These are phyloP conservation scores for Penstemon eatonii DNA, from an alignment of 257 asterid species.

Conservation along the genomic window DNA sequence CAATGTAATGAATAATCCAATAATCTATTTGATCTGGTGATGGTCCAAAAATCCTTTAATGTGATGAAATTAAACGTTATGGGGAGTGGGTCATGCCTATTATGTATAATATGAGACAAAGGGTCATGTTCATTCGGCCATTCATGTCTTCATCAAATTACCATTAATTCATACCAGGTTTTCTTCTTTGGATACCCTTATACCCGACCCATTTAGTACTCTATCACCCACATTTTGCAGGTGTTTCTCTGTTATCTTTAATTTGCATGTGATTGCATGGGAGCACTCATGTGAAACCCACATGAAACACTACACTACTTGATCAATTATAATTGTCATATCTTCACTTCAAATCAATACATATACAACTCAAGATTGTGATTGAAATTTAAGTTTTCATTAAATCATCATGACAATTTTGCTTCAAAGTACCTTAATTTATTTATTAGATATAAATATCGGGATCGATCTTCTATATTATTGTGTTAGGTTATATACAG, in stretches of 20 bases:
- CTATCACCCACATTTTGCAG: conserved; percentile 30
- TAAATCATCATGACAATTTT: too few relatives aligned
- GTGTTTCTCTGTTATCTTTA: conserved; percentile 44
- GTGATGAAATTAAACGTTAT: conserved; percentile 20
- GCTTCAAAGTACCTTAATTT: too few relatives aligned
- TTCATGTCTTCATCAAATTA: conserved; percentile 28
- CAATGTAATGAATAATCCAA: conserved; percentile 19
- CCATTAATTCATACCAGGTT: conserved; percentile 26
- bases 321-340: conserved; percentile 14
- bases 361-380: not conserved
- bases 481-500: too few relatives aligned
- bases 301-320: conserved; percentile 33
- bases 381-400: not conserved
- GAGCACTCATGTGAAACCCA: conserved; percentile 43
- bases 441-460: too few relatives aligned
- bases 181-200: conserved; percentile 15
- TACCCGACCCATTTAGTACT: conserved; percentile 28
- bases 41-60: conserved; percentile 15
- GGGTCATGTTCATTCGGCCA: conserved; percentile 33
- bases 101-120: conserved; percentile 32
- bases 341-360: conserved; percentile 2
- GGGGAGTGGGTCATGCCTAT: conserved; percentile 39
- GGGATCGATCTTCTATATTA: too few relatives aligned
- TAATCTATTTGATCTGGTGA: conserved; percentile 12
- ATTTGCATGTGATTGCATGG: conserved; percentile 32